Base-by-base conservation (phyloP, 192 early-diverging fungal genomes). In the Backusella sp. region DNA sequence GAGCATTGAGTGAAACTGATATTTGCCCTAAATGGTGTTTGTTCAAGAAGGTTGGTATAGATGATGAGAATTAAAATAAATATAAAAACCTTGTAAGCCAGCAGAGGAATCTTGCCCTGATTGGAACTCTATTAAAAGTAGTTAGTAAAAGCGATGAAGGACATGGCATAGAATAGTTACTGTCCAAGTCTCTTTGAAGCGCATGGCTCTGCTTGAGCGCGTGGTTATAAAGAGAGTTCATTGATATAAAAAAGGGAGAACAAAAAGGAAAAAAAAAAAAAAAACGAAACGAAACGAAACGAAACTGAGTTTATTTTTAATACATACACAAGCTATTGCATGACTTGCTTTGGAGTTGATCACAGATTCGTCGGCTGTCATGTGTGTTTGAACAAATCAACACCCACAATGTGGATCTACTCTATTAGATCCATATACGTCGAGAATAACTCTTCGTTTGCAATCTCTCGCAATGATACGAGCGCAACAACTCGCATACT, bases 181-280 rank as follows among this genome's bases (percentile, higher is more conserved):
- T 88, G 39, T 82, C 82, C 4, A 90, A 73, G 41, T 90, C 87
- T 59, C 79, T 82, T 72, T 84, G 79, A 49, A 90, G 37, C 28
- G 83, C 77, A 39, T 87, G 82, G 30, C 83, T 81, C 79, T 90
- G 88, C 73, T 88, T 90, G 46, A 90, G 73, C 9, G 88, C 87
- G 73, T 87, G 84, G 70, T 90, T 90, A 70, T 90, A 88, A 36
- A 85, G 68, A 6, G 86, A 88, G 70, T 90, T 90, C 88, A 90
- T 90, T 68, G n/a, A n/a, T 68, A 37, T 35, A 36, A 68, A 67
- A 67, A 17, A 30, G 15, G 1, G 39, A 37, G 41, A 41, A 12
- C 5, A 67, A 37, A 41, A 23, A 41, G 26, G 12, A 21, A 30
- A 19, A 30, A 30, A 8, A 68, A 37, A 68, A 41, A 12, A 15